phyloP scores from a whole-genome alignment of 2,329 filamentous ascomycete genomes.

The Leptosphaerulina australis region DNA sequence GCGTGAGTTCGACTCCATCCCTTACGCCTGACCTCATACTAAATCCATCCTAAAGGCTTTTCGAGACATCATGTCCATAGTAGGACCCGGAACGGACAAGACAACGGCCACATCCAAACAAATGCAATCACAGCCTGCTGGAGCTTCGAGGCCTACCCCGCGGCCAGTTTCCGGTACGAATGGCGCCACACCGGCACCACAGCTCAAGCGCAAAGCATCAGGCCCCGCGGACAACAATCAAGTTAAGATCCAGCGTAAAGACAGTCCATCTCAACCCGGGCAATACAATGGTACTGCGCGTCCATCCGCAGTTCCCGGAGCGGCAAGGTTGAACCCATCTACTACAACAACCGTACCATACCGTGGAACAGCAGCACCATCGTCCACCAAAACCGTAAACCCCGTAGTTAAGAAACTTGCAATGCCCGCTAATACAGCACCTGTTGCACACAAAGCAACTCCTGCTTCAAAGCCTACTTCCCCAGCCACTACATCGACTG shows the following conservation, averaged over 20 bases:
- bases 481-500: slow-evolving; percentile 29
- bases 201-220: slow-evolving; percentile 51
- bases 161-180: slow-evolving; percentile 37
- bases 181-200: slow-evolving; percentile 42
- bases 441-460: slow-evolving; percentile 28
- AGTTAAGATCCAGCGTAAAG: slow-evolving; percentile 44
- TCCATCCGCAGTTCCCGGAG: slow-evolving; percentile 30
- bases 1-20: slow-evolving; percentile 37
- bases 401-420: slow-evolving; percentile 34
- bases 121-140: slow-evolving; percentile 30
- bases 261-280: slow-evolving; percentile 32
- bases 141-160: slow-evolving; percentile 42
- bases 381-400: slow-evolving; percentile 32
- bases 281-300: slow-evolving; percentile 36
- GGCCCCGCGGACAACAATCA: slow-evolving; percentile 39
- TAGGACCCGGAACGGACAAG: slow-evolving; percentile 41
- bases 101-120: slow-evolving; percentile 33
- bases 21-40: slow-evolving; percentile 25
- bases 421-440: slow-evolving; percentile 22
- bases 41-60: slow-evolving; percentile 36
- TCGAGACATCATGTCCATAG: slow-evolving; percentile 47
- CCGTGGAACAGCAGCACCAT: slow-evolving; percentile 45
- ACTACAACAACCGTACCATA: slow-evolving; percentile 41
- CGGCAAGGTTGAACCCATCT: slow-evolving; percentile 31
- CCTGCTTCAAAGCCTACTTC: slow-evolving; percentile 30